Evolutionary conservation across 345 rosid species (phyloP).

Genomic region (Eucalyptus paniculata): DNA sequence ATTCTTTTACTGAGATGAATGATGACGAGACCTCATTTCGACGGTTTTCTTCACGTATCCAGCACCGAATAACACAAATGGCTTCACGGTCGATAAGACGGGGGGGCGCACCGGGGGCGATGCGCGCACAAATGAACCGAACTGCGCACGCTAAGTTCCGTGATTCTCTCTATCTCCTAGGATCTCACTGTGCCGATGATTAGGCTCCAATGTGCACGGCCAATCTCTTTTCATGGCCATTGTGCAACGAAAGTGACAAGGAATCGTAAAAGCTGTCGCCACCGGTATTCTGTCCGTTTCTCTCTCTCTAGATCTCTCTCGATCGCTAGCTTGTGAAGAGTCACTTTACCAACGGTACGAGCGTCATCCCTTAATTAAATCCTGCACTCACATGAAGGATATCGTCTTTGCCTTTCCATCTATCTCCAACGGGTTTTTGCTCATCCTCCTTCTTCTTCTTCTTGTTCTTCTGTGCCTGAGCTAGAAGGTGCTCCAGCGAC

Average conservation of each 20-base stretch:
- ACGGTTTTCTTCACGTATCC: not conserved
- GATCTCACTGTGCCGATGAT: not conserved
- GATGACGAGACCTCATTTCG: not conserved
- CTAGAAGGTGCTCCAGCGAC: not conserved
- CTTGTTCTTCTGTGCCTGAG: not conserved
- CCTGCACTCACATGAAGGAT: not conserved
- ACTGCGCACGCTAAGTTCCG: fast-evolving
- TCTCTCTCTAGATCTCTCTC: not conserved
- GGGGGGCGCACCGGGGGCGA: not conserved
- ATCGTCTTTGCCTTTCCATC: not conserved
- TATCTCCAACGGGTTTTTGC: not conserved
- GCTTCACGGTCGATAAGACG: not conserved
- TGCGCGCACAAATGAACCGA: not conserved
- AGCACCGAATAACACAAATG: not conserved
- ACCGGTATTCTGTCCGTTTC: not conserved
- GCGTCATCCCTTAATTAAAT: not conserved
- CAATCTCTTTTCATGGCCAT: not conserved
- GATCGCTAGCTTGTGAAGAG: not conserved
- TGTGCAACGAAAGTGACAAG: not conserved
- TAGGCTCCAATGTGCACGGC: not conserved
- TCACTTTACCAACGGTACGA: not conserved
- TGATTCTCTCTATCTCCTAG: not conserved
- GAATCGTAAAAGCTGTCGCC: not conserved
- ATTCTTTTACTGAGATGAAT: not conserved
- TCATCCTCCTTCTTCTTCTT: not conserved